phyloP scores from a whole-genome alignment of 179 eudicot genomes.

The Actinidia arguta region DNA sequence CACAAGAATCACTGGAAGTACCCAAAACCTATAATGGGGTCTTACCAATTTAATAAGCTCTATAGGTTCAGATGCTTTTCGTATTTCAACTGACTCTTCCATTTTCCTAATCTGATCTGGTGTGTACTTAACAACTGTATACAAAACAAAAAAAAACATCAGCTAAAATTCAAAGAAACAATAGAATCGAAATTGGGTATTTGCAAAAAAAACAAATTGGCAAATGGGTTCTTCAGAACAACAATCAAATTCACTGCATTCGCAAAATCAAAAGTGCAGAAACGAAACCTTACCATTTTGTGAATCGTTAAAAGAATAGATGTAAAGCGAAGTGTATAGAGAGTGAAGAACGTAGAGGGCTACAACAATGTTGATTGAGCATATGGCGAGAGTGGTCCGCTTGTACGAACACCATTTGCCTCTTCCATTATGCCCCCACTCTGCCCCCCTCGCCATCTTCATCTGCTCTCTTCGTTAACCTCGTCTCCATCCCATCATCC shows the following conservation, averaged over 20 bases:
- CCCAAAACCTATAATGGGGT: slow-evolving; percentile 3
- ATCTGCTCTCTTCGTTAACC: slow-evolving; percentile 33
- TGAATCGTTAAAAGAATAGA: slow-evolving; percentile 48
- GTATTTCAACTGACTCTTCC: slow-evolving; percentile 83
- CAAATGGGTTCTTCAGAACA: not conserved
- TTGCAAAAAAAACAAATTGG: slow-evolving; percentile 8
- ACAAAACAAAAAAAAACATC: slow-evolving; percentile 22
- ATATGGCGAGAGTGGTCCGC: slow-evolving; percentile 67
- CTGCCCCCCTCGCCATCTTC: slow-evolving; percentile 57
- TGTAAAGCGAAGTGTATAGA: slow-evolving; percentile 70
- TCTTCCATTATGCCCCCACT: slow-evolving; percentile 43
- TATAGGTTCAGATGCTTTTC: slow-evolving; percentile 71
- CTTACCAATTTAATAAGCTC: slow-evolving; percentile 80
- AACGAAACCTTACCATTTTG: slow-evolving; percentile 41
- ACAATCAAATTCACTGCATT: not conserved
- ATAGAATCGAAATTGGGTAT: not conserved
- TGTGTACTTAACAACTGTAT: slow-evolving; percentile 71
- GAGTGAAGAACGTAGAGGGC: slow-evolving; percentile 77
- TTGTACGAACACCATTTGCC: slow-evolving; percentile 80
- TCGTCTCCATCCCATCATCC: slow-evolving; percentile 55
- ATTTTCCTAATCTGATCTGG: slow-evolving; percentile 75
- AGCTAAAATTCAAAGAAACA: slow-evolving; percentile 17
- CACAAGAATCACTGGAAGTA: slow-evolving; percentile 1
- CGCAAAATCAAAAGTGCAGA: not conserved
- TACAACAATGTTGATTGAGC: slow-evolving; percentile 76